Base-by-base conservation (phyloP, 306 rosid genomes). In the Prosopis cineraria region DNA sequence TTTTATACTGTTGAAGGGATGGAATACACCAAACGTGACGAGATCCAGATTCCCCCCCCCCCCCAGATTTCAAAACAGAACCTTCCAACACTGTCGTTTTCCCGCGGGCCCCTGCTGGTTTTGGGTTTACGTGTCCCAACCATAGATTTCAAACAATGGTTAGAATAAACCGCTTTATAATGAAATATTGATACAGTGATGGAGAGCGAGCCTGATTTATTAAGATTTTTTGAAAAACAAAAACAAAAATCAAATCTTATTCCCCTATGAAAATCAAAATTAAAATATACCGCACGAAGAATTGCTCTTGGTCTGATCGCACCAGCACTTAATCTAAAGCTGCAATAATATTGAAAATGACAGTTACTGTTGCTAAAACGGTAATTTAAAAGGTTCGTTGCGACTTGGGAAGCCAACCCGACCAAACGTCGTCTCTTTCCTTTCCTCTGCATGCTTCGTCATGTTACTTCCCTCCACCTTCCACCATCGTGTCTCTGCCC, bases 381-480 rank as follows among this genome's bases (percentile, higher is more conserved):
- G 72, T 67, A 39, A 40, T 67, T 67, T 67, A 39, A 67, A 67
- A 39, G 72, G 33, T 40, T 68, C 1, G 52, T 68, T 39, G 9
- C 7, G 33, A 58, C 65, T 10, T 25, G 10, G 1, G 36, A 4
- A 58, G 19, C 36, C 36, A 20, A 20, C 27, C 48, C 5, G 1
- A 24, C 52, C 29, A 53, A 43, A 24, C 33, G 1, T 34, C 4
- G n/a, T 11, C 73, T 55, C 37, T 5, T 0, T 20, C 63, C n/a
- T 50, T 29, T 11, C 68, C 25, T 5, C 3, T 36, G 27, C 36
- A 68, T 67, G 56, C 43, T 56, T 80, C 82, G 76, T 70, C 73
- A 90, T 89, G 96, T 77, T 85, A 56, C 22, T 80, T 74, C 10
- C 82, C 88, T 1, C 40, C 9, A 5, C 73, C 48, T 50, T 81